phyloP scores from a whole-genome alignment of 2,329 filamentous ascomycete species.

The Aspergillus ochraceoroseus region DNA sequence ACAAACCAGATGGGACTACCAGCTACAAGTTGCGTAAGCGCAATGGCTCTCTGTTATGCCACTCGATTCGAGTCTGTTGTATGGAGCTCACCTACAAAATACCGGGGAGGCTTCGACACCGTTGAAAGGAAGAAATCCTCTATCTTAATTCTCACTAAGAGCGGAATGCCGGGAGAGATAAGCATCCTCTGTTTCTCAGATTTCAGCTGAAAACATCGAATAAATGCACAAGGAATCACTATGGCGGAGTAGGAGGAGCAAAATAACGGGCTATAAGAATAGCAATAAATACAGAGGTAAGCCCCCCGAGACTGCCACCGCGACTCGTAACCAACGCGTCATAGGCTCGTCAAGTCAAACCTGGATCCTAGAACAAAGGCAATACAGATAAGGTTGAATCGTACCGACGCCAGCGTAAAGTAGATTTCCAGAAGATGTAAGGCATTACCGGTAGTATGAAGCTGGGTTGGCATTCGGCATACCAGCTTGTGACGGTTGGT shows the following conservation, averaged over 20 bases:
- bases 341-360: neutral
- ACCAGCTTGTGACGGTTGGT: constrained; percentile 33
- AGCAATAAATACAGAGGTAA: constrained; percentile 7
- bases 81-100: too few relatives aligned
- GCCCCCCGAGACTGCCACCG: neutral
- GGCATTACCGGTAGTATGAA: constrained; percentile 37
- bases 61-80: too few relatives aligned
- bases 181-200: too few relatives aligned
- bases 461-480: constrained; percentile 35
- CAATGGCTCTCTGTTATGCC: too few relatives aligned
- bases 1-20: too few relatives aligned
- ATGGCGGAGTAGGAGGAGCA: neutral
- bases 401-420: constrained; percentile 1
- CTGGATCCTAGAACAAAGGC: neutral
- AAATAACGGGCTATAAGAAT: neutral
- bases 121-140: too few relatives aligned
- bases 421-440: neutral
- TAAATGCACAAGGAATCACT: neutral
- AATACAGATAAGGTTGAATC: neutral
- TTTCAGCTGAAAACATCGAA: neutral
- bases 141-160: too few relatives aligned
- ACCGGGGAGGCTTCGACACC: too few relatives aligned
- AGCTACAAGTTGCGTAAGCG: too few relatives aligned
- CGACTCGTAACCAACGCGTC: constrained; percentile 1
- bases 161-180: too few relatives aligned